Percentiles rank a stretch among this genome's conserved stretches.
Evolutionary conservation across 176 grass and related monocot genomes (phyloP).

Genomic region (Coix lacrymajobi): DNA sequence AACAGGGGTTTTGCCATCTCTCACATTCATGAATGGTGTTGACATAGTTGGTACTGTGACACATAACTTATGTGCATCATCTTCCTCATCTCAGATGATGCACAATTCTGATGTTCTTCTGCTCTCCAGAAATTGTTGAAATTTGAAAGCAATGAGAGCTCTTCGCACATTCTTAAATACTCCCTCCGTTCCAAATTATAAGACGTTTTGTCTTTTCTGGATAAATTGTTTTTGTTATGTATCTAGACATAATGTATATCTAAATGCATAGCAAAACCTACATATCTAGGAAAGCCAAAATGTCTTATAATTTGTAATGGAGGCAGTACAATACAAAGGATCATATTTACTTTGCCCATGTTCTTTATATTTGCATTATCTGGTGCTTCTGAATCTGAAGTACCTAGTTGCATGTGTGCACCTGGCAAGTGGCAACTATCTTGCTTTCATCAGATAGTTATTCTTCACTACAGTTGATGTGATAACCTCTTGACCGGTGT

Average conservation of each 20-base stretch:
- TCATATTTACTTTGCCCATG: neutral
- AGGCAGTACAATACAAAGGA: neutral
- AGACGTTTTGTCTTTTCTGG: no score
- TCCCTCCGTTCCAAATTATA: no score
- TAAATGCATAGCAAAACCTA: no score
- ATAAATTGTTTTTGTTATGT: no score
- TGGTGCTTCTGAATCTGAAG: neutral
- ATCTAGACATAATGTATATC: no score
- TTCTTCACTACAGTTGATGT: neutral
- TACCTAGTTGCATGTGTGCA: neutral
- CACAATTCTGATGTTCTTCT: slow-evolving; percentile 8
- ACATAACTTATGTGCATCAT: neutral
- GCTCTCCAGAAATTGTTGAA: neutral
- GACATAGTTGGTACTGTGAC: neutral
- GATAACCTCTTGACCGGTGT: neutral
- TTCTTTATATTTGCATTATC: neutral
- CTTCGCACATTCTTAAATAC: neutral
- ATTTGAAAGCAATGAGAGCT: neutral
- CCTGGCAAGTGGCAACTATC: neutral
- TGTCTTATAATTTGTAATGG: no score
- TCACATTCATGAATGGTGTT: neutral
- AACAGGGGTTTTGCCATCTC: neutral
- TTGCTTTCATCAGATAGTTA: neutral
- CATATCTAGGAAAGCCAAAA: no score
- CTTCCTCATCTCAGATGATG: neutral